A percentile compares a stretch with the other conserved stretches of the same genome.
phyloP scores from a whole-genome alignment of 2,329 filamentous ascomycete genomes.

The Alternaria rosae region DNA sequence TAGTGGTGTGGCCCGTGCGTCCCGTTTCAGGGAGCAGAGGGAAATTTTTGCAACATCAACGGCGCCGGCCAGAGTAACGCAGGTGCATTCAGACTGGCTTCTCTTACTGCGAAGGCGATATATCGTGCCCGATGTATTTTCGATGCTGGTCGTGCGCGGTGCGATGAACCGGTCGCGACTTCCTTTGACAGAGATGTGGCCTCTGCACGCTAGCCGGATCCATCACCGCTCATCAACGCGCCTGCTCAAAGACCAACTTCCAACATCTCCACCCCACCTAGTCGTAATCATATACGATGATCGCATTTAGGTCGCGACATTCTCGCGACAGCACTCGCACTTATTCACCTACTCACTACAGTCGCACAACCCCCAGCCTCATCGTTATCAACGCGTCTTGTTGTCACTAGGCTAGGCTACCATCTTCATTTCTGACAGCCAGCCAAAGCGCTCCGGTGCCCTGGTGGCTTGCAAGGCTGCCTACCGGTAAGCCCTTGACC shows the following conservation, averaged over 20 bases:
- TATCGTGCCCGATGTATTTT: background rate
- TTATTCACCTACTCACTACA: background rate
- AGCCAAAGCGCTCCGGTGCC: constrained; percentile 14
- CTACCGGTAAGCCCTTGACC: constrained; percentile 15
- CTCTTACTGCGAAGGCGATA: background rate
- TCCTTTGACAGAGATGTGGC: constrained; percentile 26
- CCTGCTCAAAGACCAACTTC: constrained; percentile 16
- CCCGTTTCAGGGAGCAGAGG: constrained; percentile 38
- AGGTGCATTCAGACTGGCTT: background rate
- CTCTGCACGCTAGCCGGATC: constrained; percentile 30
- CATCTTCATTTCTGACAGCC: constrained; percentile 23
- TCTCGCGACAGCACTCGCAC: background rate
- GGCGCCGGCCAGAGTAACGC: constrained; percentile 23
- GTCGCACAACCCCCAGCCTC: background rate
- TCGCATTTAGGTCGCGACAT: background rate
- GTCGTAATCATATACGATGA: background rate
- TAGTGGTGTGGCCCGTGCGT: constrained; percentile 27
- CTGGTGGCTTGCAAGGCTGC: constrained; percentile 29
- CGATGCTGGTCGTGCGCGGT: background rate
- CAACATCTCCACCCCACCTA: background rate
- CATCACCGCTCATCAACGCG: constrained; percentile 28
- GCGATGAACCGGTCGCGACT: constrained; percentile 18
- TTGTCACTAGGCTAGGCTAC: constrained; percentile 26
- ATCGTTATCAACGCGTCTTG: constrained; percentile 3
- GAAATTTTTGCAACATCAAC: constrained; percentile 40